phyloP scores from a whole-genome alignment of 192 early-diverging fungal species.

The Coemansia nantahalensis region DNA sequence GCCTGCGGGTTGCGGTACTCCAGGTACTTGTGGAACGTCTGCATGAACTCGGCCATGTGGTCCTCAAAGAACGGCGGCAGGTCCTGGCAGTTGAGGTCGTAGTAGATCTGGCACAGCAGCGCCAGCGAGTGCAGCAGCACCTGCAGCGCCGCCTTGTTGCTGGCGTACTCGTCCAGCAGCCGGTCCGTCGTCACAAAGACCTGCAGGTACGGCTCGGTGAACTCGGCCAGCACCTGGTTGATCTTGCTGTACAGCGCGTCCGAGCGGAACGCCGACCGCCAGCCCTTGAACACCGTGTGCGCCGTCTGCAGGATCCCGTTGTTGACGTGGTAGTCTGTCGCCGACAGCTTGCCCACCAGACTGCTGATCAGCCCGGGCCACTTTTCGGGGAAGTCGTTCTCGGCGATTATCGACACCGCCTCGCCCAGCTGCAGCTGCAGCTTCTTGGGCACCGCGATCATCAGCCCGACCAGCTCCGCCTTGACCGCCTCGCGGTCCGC shows the following conservation, averaged over 20 bases:
- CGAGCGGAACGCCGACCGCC: slow-evolving; percentile 78
- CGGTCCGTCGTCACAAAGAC: slow-evolving; percentile 82
- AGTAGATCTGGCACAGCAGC: slow-evolving; percentile 86
- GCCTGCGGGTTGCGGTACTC: slow-evolving; percentile 73
- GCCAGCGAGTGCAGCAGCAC: slow-evolving; percentile 72
- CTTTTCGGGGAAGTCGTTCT: slow-evolving; percentile 87
- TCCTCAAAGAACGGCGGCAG: slow-evolving; percentile 97
- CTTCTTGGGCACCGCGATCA: slow-evolving; percentile 75
- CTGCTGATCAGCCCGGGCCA: slow-evolving; percentile 82
- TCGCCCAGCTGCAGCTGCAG: slow-evolving; percentile 91
- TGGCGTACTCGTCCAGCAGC: slow-evolving; percentile 67
- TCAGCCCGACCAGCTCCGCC: slow-evolving; percentile 74
- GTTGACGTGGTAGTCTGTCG: slow-evolving; percentile 78
- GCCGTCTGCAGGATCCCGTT: slow-evolving; percentile 91
- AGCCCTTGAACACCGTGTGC: slow-evolving; percentile 94
- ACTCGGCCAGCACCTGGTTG: slow-evolving; percentile 85
- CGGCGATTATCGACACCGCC: slow-evolving; percentile 89
- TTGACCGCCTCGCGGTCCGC: slow-evolving; percentile 83
- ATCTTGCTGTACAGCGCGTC: slow-evolving; percentile 85
- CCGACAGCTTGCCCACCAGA: slow-evolving; percentile 72
- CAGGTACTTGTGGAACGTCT: slow-evolving; percentile 86
- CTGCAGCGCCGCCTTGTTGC: slow-evolving; percentile 62
- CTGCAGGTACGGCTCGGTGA: slow-evolving; percentile 76
- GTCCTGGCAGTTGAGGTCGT: slow-evolving; percentile 95
- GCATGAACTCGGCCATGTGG: slow-evolving; percentile 79